Evolutionary conservation across 176 grass and related monocot genomes (phyloP), one percentile per base, ranked within the genome.

Genomic region (Eleusine indica): DNA sequence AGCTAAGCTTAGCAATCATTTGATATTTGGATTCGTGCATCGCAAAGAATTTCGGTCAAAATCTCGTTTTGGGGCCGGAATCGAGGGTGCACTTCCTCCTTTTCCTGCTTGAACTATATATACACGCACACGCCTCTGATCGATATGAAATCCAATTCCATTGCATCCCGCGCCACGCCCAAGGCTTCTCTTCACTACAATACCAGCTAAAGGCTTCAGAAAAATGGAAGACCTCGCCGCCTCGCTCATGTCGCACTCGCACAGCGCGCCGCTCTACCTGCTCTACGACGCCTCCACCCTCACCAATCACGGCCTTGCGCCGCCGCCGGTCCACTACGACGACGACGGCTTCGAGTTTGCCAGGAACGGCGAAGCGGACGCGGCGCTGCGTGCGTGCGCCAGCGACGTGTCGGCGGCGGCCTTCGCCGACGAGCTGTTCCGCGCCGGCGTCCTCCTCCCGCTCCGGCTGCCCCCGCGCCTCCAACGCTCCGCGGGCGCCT

Each of bases 261-360:
- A 83, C 68, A 90, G 88, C 84, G 88, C 88, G 70, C 88, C 84
- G 28, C 88, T 90, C 60, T 90, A 86, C 79, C 60, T 87, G 46
- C 82, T 86, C 47, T 90, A 74, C 84, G 74, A 78, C 57, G 57
- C 47, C 38, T 54, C 48, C 4, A 29, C 6, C 38, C 62, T 85
- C 32, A 48, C 32, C 1, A 70, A 62, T 17, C 77, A 81, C 32
- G 62, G 68, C 5, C 44, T 38, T 29, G 7, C 2, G n/a, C 41
- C 5, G 7, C 70, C 46, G 9, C n/a, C 74, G 8, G n/a, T 30
- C 6, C n/a, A 44, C 77, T 61, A 49, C 61, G 70, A 25, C 29
- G 42, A 11, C 7, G 86, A 21, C 0, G 52, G 82, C 3, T 81
- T 89, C 82, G 53, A 44, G 53, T 65, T 76, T n/a, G 32, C 82